Evolutionary conservation across 2,329 filamentous ascomycete species (phyloP).

Genomic region (Zarea fungicola): DNA sequence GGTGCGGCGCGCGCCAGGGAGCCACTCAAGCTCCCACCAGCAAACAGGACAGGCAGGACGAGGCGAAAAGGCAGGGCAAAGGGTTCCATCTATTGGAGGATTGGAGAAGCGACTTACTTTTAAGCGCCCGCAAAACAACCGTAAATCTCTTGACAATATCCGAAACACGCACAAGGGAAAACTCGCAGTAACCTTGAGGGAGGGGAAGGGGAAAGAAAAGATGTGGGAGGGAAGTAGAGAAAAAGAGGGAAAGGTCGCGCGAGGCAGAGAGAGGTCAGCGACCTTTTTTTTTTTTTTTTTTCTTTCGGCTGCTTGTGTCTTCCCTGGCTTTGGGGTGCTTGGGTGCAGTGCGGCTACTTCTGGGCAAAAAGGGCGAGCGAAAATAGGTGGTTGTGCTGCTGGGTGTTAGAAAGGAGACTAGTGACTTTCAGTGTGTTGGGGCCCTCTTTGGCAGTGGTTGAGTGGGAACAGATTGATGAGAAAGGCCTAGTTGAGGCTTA

Average conservation of each 20-base stretch:
- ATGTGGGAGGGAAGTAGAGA: slow-evolving; percentile 22
- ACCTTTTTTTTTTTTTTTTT: slow-evolving; percentile 28
- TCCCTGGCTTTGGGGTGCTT: neutral
- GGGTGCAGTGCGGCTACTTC: neutral
- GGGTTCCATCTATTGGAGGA: no score
- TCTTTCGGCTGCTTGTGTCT: slow-evolving; percentile 1
- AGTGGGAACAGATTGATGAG: neutral
- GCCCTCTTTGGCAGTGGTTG: neutral
- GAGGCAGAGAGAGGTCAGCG: slow-evolving; percentile 18
- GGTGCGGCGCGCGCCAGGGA: slow-evolving; percentile 12
- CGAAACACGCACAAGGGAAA: slow-evolving; percentile 45
- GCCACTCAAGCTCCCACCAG: slow-evolving; percentile 17
- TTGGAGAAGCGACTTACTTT: slow-evolving; percentile 43
- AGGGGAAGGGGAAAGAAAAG: slow-evolving; percentile 27
- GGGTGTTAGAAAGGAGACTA: neutral
- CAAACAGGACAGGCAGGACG: slow-evolving; percentile 17
- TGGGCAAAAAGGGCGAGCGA: neutral
- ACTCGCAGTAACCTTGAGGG: slow-evolving; percentile 32
- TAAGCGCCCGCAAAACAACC: slow-evolving; percentile 47
- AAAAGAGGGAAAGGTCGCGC: slow-evolving; percentile 9
- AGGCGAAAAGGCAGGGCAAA: slow-evolving; percentile 14
- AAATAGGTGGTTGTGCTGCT: neutral
- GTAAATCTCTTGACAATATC: slow-evolving; percentile 38
- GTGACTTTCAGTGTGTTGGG: neutral
- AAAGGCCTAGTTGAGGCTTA: neutral